These are phyloP conservation scores for Pilasporangium apinafurcum DNA, from an alignment of 352 stramenopile genomes.

Conservation along the genomic window DNA sequence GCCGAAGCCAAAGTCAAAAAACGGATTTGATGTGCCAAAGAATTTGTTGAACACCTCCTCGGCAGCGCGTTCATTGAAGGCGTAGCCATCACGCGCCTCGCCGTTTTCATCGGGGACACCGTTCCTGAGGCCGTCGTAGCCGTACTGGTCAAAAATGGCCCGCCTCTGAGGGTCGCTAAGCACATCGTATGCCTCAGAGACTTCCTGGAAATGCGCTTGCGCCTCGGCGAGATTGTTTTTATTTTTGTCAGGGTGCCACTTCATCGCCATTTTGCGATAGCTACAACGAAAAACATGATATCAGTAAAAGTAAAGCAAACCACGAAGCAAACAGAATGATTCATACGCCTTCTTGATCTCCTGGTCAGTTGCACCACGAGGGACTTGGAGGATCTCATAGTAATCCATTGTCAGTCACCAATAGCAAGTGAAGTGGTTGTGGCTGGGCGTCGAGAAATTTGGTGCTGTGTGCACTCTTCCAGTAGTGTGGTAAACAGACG, in stretches of 20 bases:
- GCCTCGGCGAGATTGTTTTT: constrained; percentile 77
- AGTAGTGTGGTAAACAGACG: no score
- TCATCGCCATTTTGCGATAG: constrained; percentile 93
- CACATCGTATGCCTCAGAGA: constrained; percentile 93
- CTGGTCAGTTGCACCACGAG: constrained; percentile 63
- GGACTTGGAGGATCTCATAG: constrained; percentile 89
- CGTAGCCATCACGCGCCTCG: constrained; percentile 76
- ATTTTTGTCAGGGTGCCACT: constrained; percentile 96
- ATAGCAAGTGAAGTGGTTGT: no score
- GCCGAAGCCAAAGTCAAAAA: constrained; percentile 88
- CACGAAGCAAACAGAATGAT: neutral
- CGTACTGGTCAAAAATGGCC: constrained; percentile 92
- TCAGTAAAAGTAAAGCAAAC: neutral
- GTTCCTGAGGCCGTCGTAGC: constrained; percentile 91
- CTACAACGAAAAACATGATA: constrained; percentile 8
- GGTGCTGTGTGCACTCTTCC: no score
- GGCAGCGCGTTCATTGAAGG: constrained; percentile 86
- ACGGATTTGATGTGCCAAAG: constrained; percentile 90
- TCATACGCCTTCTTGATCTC: constrained; percentile 92
- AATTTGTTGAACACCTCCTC: constrained; percentile 91
- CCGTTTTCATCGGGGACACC: constrained; percentile 78
- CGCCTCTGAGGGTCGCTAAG: constrained; percentile 89
- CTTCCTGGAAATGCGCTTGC: constrained; percentile 92
- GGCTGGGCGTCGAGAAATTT: no score
- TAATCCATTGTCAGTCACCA: constrained; percentile 88